A percentile compares a stretch with the other conserved stretches of the same genome.
Conservation (phyloP, 805 yeast genomes). For the Wickerhamomyces queroliae region DNA sequence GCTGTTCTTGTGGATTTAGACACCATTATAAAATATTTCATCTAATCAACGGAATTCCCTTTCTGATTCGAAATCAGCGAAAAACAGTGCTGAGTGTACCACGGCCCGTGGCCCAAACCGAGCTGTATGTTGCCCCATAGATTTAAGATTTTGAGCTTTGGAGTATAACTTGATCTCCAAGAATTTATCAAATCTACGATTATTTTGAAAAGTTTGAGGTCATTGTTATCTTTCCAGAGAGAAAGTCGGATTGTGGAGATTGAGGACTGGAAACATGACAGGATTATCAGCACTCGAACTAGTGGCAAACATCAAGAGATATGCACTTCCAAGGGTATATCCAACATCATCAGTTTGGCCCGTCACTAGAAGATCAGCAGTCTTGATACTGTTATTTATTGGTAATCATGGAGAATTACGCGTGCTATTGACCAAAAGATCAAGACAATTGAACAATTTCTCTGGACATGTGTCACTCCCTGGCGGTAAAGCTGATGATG, state of each 20-base stretch:
- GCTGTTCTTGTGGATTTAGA: neutral
- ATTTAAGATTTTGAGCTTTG: too few species aligned
- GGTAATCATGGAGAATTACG: constrained; percentile 72
- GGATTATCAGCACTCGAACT: constrained; percentile 9
- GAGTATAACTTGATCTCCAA: too few species aligned
- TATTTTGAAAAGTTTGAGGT: too few species aligned
- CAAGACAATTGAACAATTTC: constrained; percentile 61
- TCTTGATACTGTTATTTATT: constrained; percentile 64
- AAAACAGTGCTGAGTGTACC: too few species aligned
- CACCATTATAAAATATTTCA: neutral
- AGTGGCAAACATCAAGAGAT: constrained; percentile 13
- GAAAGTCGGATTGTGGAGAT: neutral
- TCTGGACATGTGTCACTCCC: constrained; percentile 92
- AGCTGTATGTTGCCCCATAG: too few species aligned
- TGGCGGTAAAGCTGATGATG: constrained; percentile 84
- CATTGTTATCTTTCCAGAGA: too few species aligned
- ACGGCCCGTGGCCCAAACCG: neutral
- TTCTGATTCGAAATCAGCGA: too few species aligned
- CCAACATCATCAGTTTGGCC: constrained; percentile 64
- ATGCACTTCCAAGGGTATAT: constrained; percentile 10
- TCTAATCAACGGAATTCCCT: constrained; percentile 1
- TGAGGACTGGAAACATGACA: neutral
- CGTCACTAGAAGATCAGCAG: constrained; percentile 66
- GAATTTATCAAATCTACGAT: too few species aligned
- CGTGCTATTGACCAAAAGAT: constrained; percentile 74